phyloP scores from a whole-genome alignment of 768 basidiomycete genomes.

The Lyophyllum decastes region DNA sequence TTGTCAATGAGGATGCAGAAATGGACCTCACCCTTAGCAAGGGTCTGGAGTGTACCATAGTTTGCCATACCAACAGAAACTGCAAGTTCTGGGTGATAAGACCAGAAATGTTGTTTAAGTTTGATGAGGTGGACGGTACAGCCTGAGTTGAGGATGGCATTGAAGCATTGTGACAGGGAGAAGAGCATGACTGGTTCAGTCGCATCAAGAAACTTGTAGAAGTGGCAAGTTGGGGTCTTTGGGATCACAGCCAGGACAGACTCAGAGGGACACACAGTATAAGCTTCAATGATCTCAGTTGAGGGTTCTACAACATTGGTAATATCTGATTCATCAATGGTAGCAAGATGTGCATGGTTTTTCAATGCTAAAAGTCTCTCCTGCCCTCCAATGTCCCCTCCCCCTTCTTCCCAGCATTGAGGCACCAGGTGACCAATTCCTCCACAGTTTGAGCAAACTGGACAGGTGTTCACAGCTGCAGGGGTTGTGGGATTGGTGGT shows the following conservation, averaged over 20 bases:
- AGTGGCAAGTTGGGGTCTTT: background rate
- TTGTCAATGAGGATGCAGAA: constrained; percentile 1
- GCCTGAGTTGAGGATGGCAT: constrained; percentile 23
- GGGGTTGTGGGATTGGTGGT: background rate
- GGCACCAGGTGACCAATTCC: background rate
- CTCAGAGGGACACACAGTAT: background rate
- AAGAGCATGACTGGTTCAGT: background rate
- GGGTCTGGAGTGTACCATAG: constrained; percentile 10
- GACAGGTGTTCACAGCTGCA: background rate
- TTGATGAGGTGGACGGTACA: constrained; percentile 21
- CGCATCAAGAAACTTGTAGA: background rate
- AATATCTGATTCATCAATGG: background rate
- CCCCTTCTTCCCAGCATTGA: background rate
- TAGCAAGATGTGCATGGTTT: background rate
- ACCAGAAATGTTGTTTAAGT: constrained; percentile 14
- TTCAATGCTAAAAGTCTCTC: background rate
- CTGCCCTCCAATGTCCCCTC: background rate
- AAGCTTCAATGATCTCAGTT: background rate
- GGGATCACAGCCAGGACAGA: background rate
- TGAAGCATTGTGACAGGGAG: background rate
- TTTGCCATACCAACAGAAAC: constrained; percentile 20
- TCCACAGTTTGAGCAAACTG: background rate
- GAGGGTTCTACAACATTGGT: background rate
- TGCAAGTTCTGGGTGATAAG: constrained; percentile 5
- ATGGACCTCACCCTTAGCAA: constrained; percentile 17